Base-by-base conservation (phyloP, 106 monocot species). In the Iris macrosiphon region DNA sequence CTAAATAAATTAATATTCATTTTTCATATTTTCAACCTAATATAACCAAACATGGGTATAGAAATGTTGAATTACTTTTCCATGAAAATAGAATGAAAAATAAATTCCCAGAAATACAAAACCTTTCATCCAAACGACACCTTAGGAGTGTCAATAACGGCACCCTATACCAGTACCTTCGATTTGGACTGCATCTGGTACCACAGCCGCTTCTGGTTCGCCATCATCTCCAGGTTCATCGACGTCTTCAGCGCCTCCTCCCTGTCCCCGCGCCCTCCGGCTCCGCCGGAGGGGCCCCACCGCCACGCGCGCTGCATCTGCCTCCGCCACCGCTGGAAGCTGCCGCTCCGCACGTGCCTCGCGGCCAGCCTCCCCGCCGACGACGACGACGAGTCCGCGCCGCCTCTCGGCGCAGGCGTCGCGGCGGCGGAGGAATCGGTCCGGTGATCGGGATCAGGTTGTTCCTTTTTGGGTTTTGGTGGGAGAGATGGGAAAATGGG, bases 191-290 rank as follows among this genome's bases (percentile, higher is more conserved):
- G 72, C 52, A 73, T 82, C 60, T 76, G 85, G 73, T 85, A 91
- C 91, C 91, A 91, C 72, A 81, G 80, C 27, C 85, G 64, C 70
- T 91, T 91, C 75, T 91, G 91, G 61, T 91, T 76, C 2, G 85
- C 81, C 91, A 91, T 72, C 33, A 60, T 57, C 39, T 91, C 91
- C 17, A 91, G 52, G 59, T 85, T 81, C 46, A 91, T 45, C 18
- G 72, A 46, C 18, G 75, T 30, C 48, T 40, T 60, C 31, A 75
- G n/a, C 26, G 73, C 54, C 49, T 85, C 72, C 61, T 85, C 81
- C 40, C 72, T 49, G 18, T 17, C 54, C 40, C 33, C 10, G 9
- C 46, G 57, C 6, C 59, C 63, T 34, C 54, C 55, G 50, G 7
- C 31, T 29, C 62, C 67, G 54, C 27, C 52, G 38, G 18, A 56